Conservation (phyloP, 352 stramenopile genomes). For the Pythium volutum region DNA sequence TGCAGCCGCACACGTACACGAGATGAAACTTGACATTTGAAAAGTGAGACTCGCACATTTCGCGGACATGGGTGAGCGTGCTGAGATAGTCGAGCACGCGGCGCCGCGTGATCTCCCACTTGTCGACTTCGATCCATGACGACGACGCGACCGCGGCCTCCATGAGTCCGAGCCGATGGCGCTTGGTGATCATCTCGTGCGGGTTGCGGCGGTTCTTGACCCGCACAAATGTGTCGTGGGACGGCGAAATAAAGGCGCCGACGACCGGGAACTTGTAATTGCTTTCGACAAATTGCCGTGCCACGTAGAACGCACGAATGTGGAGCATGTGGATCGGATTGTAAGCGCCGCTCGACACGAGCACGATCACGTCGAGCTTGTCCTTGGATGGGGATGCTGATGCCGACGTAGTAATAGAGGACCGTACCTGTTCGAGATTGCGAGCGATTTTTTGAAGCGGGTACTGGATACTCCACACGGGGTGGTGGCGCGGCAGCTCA, state of each 20-base stretch:
- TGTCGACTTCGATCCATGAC: slow-evolving; percentile 83
- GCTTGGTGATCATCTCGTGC: slow-evolving; percentile 76
- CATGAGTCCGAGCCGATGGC: slow-evolving; percentile 58
- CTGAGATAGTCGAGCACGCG: slow-evolving; percentile 76
- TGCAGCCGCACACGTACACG: slow-evolving; percentile 77
- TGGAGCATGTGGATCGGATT: slow-evolving; percentile 82
- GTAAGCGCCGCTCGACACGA: slow-evolving; percentile 73
- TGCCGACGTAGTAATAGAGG: not conserved
- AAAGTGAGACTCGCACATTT: slow-evolving; percentile 77
- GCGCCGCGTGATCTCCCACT: slow-evolving; percentile 76
- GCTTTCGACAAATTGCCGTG: slow-evolving; percentile 67
- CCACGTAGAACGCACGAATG: slow-evolving; percentile 73
- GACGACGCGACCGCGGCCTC: slow-evolving; percentile 63
- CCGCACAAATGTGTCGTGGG: slow-evolving; percentile 71
- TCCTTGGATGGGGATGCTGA: slow-evolving; percentile 9
- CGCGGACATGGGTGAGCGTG: slow-evolving; percentile 62
- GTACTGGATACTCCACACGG: slow-evolving; percentile 65
- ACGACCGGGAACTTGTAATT: slow-evolving; percentile 81
- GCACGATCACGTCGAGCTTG: slow-evolving; percentile 58
- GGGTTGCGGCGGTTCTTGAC: slow-evolving; percentile 67
- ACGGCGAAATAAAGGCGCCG: slow-evolving; percentile 73
- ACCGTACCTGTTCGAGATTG: slow-evolving; percentile 49
- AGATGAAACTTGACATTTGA: slow-evolving; percentile 57
- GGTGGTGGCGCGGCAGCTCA: slow-evolving; percentile 35
- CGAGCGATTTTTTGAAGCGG: slow-evolving; percentile 67